Percentiles rank a stretch among this genome's conserved stretches.
phyloP scores from a whole-genome alignment of 2,329 filamentous ascomycete genomes.

The Aspergillus persii region DNA sequence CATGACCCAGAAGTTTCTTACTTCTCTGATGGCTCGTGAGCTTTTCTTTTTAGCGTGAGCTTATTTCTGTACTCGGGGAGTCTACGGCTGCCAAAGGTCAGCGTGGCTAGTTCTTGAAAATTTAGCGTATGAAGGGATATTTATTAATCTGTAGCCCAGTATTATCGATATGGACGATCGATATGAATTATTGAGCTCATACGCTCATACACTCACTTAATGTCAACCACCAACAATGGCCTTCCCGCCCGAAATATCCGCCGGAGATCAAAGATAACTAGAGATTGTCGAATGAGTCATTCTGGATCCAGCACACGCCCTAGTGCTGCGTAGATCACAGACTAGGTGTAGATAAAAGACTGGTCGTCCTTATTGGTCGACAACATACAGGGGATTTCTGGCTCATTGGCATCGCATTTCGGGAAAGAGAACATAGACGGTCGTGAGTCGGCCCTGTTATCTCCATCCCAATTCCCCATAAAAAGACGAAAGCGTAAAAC shows the following conservation, averaged over 20 bases:
- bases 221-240: neutral
- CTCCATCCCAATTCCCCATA: neutral
- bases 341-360: neutral
- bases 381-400: neutral
- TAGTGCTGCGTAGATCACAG: neutral
- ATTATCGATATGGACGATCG: no score
- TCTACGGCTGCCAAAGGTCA: no score
- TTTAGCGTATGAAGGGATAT: no score
- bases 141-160: no score
- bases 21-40: constrained; percentile 6
- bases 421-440: neutral
- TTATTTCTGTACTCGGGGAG: no score
- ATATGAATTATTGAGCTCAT: no score
- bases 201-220: no score
- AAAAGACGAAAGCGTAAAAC: neutral
- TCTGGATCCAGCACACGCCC: neutral
- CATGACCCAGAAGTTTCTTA: constrained; percentile 5
- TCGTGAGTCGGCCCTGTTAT: neutral
- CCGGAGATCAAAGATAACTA: neutral
- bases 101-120: no score
- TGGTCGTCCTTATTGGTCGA: neutral
- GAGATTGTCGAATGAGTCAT: neutral
- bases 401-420: neutral
- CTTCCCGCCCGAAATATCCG: neutral
- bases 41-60: no score